Base-by-base conservation (phyloP, 176 grass and related monocot genomes). In the Aegilops umbellulata region DNA sequence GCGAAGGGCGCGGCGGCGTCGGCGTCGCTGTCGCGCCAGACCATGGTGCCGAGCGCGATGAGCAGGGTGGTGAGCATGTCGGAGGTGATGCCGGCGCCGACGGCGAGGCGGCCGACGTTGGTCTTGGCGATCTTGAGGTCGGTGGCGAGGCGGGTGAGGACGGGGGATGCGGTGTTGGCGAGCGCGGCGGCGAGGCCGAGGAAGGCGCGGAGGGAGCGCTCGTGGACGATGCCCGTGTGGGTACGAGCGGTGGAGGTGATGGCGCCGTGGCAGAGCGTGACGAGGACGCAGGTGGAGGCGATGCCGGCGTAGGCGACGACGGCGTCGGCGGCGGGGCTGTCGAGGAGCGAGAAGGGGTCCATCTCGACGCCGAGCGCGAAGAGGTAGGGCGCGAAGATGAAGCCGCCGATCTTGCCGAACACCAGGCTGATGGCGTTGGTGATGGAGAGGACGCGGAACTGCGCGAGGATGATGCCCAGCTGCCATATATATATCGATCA, bases 121-220 rank as follows among this genome's bases (percentile, higher is more conserved):
- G 90, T 94, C 71, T 97, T 97, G 53, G 89, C 88, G 88, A 97
- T 89, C 85, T 94, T 97, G 74, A 97, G 85, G 62, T 97, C 94
- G 10, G 92, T 92, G 83, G 87, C 64, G 22, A 97, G 87, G 24
- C 92, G 91, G 69, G 92, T 94, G 65, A 97, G 87, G 22, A 97
- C 83, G 0, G 94, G 85, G 10, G 94, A 97, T 1, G 89, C 87
- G 0, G 94, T 93, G 79, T 87, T 83, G 17, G 90, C 58, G 32
- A 97, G 89, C 0, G 73, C 71, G 34, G 69, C 74, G 39, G 78
- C 77, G 14, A 97, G 87, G 57, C 86, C 94, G 3, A 96, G 86
- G 64, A 75, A 78, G 29, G 84, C 78, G 38, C 79, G 91, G 19
- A 87, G 65, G 32, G 90, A 89, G 2, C 68, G 66, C 92, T 91